Conservation (phyloP, 2,329 filamentous ascomycete species). For the Cyphellophora attinorum region DNA sequence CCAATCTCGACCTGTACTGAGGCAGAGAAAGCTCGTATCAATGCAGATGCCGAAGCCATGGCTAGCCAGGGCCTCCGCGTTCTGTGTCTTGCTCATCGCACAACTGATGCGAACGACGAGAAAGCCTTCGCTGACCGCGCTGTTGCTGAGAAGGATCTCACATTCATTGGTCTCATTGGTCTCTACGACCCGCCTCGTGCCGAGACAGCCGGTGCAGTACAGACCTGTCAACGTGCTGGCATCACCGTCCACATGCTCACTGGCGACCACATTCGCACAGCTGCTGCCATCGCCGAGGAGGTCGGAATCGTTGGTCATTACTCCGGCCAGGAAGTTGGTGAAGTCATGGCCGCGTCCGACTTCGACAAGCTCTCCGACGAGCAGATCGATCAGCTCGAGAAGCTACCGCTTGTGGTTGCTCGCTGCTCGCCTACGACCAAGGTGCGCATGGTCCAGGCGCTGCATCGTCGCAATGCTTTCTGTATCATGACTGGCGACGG, state of each 20-base stretch:
- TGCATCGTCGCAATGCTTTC: slow-evolving; percentile 33
- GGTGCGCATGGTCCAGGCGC: slow-evolving; percentile 6
- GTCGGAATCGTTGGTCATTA: slow-evolving; percentile 56
- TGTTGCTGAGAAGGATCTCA: slow-evolving; percentile 54
- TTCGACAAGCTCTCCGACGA: slow-evolving; percentile 69
- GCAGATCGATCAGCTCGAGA: slow-evolving; percentile 55
- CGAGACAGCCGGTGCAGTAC: slow-evolving; percentile 66
- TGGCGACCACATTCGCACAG: slow-evolving; percentile 71
- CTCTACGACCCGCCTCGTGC: slow-evolving; percentile 79
- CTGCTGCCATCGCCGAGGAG: slow-evolving; percentile 66
- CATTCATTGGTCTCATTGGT: slow-evolving; percentile 71
- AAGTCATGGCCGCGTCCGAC: slow-evolving; percentile 66
- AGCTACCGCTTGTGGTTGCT: slow-evolving; percentile 40
- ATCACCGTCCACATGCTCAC: slow-evolving; percentile 79
- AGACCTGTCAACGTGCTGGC: slow-evolving; percentile 60
- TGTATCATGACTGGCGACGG: slow-evolving; percentile 81
- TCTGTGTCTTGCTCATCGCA: slow-evolving; percentile 29
- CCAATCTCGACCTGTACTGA: slow-evolving; percentile 45
- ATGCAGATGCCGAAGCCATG: slow-evolving; percentile 53
- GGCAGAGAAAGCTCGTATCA: slow-evolving; percentile 42
- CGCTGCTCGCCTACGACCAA: slow-evolving; percentile 12
- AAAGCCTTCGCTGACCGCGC: slow-evolving; percentile 43
- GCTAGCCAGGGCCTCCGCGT: slow-evolving; percentile 55
- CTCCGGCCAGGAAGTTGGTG: slow-evolving; percentile 30
- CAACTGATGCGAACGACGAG: slow-evolving; percentile 28